Evolutionary conservation across 768 basidiomycete genomes (phyloP).

Genomic region (Lactifluus piperatus): DNA sequence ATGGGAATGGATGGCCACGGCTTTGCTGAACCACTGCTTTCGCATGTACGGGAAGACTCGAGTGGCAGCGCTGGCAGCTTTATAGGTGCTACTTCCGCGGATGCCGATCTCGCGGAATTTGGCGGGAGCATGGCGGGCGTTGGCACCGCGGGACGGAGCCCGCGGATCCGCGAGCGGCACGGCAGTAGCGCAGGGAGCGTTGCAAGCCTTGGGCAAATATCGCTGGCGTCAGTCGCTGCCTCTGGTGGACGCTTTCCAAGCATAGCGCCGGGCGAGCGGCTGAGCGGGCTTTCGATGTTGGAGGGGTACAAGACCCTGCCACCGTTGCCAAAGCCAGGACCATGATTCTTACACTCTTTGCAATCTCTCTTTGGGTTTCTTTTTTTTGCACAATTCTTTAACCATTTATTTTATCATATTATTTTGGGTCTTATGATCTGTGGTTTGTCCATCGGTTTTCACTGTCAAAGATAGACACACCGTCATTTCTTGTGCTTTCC

Average conservation of each 20-base stretch:
- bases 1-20: not conserved
- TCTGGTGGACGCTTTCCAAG: slow-evolving; percentile 7
- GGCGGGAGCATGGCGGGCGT: slow-evolving; percentile 37
- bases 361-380: not conserved
- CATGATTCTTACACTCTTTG: not conserved
- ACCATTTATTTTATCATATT: not conserved
- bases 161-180: slow-evolving; percentile 15
- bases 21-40: slow-evolving; percentile 28
- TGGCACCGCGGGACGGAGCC: slow-evolving; percentile 34
- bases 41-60: slow-evolving; percentile 24
- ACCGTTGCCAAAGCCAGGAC: not conserved
- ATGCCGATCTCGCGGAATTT: not conserved
- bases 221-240: not conserved
- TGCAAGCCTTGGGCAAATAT: not conserved
- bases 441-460: not conserved
- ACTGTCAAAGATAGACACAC: not conserved
- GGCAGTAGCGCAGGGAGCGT: not conserved
- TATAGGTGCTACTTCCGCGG: not conserved
- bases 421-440: not conserved
- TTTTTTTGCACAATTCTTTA: not conserved
- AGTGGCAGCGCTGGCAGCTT: slow-evolving; percentile 22
- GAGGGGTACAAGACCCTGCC: not conserved
- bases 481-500: not conserved
- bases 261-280: slow-evolving; percentile 1
- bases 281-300: not conserved